phyloP scores from a whole-genome alignment of 1,284 basidiomycete species.

The Termitomyces sp. region DNA sequence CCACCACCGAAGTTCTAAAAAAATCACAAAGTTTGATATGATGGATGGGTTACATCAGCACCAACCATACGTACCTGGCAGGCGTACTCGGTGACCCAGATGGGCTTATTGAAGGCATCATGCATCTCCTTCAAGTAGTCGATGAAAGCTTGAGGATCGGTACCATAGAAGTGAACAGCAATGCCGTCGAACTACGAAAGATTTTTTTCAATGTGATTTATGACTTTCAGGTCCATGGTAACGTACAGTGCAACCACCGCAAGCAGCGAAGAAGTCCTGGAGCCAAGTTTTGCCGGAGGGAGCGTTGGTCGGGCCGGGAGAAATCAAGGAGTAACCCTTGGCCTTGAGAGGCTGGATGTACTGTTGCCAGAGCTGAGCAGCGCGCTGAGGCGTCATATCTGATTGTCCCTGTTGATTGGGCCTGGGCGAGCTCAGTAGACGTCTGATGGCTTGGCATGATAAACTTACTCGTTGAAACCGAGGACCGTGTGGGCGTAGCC shows the following conservation, averaged over 20 bases:
- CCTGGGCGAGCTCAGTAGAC: conserved; percentile 21
- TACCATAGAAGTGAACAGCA: conserved; percentile 63
- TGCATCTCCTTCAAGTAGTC: conserved; percentile 48
- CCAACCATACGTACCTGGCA: conserved; percentile 41
- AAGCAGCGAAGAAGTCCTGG: conserved; percentile 49
- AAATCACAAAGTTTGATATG: conserved; percentile 2
- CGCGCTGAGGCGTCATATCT: conserved; percentile 50
- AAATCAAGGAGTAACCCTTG: conserved; percentile 54
- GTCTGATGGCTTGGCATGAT: not conserved
- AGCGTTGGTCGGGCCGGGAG: conserved; percentile 66
- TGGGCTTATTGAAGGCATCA: conserved; percentile 41
- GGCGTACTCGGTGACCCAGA: conserved; percentile 71
- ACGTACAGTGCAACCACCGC: conserved; percentile 51
- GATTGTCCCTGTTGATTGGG: conserved; percentile 49
- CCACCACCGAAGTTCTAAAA: conserved; percentile 62
- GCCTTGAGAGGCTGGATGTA: conserved; percentile 56
- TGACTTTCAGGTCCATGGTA: conserved; percentile 4
- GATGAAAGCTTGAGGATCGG: conserved; percentile 44
- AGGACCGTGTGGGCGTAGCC: conserved; percentile 51
- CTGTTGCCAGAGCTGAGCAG: conserved; percentile 53
- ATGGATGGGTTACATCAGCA: not conserved
- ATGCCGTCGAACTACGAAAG: conserved; percentile 43
- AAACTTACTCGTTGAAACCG: conserved; percentile 66
- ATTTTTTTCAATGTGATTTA: conserved; percentile 1
- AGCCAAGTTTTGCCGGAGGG: conserved; percentile 57